These are phyloP conservation scores for Geranium incanum DNA, from an alignment of 441 rosid species.

Conservation along the genomic window DNA sequence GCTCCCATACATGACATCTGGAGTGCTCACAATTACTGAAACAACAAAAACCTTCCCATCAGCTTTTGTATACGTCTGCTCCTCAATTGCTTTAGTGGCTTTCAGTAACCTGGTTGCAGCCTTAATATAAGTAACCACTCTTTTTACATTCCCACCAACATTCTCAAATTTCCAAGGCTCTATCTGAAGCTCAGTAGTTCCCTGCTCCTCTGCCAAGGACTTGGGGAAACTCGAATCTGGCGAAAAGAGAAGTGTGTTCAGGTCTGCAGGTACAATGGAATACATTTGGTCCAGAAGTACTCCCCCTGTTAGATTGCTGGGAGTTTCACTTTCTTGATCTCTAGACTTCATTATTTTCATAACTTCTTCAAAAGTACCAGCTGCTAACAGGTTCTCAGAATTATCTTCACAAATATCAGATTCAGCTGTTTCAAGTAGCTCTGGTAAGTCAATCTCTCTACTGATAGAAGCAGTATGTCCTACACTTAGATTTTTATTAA, in stretches of 20 bases:
- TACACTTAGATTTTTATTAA: too few species aligned
- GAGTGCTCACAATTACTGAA: conserved; percentile 59
- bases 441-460: conserved; percentile 42
- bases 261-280: conserved; percentile 49
- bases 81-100: conserved; percentile 83
- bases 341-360: conserved; percentile 56
- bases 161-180: conserved; percentile 74
- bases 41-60: conserved; percentile 65
- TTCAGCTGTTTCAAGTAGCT: conserved; percentile 35
- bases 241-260: conserved; percentile 58
- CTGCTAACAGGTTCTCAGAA: conserved; percentile 44
- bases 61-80: conserved; percentile 69
- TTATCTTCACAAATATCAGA: conserved; percentile 34
- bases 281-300: conserved; percentile 66
- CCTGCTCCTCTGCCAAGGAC: conserved; percentile 60
- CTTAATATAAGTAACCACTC: conserved; percentile 60
- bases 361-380: conserved; percentile 56
- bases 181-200: conserved; percentile 64
- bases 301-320: conserved; percentile 73
- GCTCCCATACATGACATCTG: conserved; percentile 80
- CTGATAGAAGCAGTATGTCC: neutral
- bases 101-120: conserved; percentile 69
- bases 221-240: conserved; percentile 57
- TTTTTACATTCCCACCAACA: conserved; percentile 50
- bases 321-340: conserved; percentile 57